Evolutionary conservation across 2,329 filamentous ascomycete species (phyloP).

Genomic region (Stagonosporopsis vannaccii): DNA sequence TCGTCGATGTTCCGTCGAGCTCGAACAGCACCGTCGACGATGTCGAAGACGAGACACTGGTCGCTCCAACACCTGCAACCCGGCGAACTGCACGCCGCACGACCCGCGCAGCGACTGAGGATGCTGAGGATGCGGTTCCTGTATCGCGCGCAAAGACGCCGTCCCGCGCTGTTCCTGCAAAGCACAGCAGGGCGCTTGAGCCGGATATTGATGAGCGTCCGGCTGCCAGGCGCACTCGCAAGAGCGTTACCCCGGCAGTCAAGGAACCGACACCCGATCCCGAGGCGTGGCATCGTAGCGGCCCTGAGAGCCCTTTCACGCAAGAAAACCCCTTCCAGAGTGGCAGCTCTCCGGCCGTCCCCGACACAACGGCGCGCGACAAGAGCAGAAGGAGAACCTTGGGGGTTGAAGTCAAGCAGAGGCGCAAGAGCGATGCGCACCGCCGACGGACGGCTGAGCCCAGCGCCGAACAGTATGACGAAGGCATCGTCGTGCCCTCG

Average conservation of each 20-base stretch:
- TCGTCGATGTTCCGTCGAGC: slow-evolving; percentile 71
- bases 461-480: slow-evolving; percentile 56
- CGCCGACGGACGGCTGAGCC: slow-evolving; percentile 54
- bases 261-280: slow-evolving; percentile 60
- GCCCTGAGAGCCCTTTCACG: slow-evolving; percentile 75
- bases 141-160: slow-evolving; percentile 42
- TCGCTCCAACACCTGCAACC: slow-evolving; percentile 53
- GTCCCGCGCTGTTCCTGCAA: slow-evolving; percentile 51
- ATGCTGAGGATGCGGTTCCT: slow-evolving; percentile 24
- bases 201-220: slow-evolving; percentile 45
- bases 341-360: slow-evolving; percentile 70
- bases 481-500: slow-evolving; percentile 61
- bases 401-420: slow-evolving; percentile 51
- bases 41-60: slow-evolving; percentile 53
- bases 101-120: slow-evolving; percentile 54
- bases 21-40: slow-evolving; percentile 69
- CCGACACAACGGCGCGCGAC: slow-evolving; percentile 48
- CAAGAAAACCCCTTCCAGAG: slow-evolving; percentile 94
- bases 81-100: slow-evolving; percentile 43
- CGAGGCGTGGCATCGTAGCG: slow-evolving; percentile 52
- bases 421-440: slow-evolving; percentile 52
- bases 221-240: slow-evolving; percentile 47
- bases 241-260: slow-evolving; percentile 48
- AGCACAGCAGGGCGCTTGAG: slow-evolving; percentile 52
- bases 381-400: slow-evolving; percentile 61